A percentile compares a stretch with the other conserved stretches of the same genome.
These are phyloP conservation scores for Lycium barbarum DNA, from an alignment of 257 asterid genomes.

Conservation along the genomic window DNA sequence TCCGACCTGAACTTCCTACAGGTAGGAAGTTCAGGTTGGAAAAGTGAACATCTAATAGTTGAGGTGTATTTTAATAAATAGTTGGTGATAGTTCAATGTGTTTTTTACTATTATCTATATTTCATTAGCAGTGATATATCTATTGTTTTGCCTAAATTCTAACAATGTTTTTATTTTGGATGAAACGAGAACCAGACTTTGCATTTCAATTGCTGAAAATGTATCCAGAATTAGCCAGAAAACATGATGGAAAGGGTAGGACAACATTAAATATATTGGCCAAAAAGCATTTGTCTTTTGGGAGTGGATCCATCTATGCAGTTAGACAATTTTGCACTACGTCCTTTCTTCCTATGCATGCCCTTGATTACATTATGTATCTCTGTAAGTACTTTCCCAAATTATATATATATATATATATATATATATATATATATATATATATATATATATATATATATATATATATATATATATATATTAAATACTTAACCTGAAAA, in stretches of 20 bases:
- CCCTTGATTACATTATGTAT: background rate
- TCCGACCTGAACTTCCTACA: no score
- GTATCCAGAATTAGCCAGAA: slow-evolving; percentile 22
- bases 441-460: no score
- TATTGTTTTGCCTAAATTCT: background rate
- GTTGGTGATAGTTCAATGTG: no score
- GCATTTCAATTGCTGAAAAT: slow-evolving; percentile 13
- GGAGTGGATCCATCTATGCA: slow-evolving; percentile 18
- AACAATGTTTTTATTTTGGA: background rate
- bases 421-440: no score
- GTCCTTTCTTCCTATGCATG: slow-evolving; percentile 21
- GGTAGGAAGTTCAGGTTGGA: no score
- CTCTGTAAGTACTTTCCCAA: background rate
- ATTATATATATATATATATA: no score
- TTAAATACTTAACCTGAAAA: background rate
- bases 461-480: no score
- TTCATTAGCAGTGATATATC: background rate
- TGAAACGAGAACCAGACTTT: slow-evolving; percentile 9
- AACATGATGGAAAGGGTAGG: background rate
- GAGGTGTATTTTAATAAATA: no score
- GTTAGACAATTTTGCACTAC: slow-evolving; percentile 12
- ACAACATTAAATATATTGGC: slow-evolving; percentile 32
- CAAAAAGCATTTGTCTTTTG: background rate
- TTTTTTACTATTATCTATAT: no score
- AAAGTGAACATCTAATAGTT: no score